Percentiles rank a stretch among this genome's conserved stretches.
phyloP scores from a whole-genome alignment of 2,329 filamentous ascomycete genomes.

The Fusarium longipes region DNA sequence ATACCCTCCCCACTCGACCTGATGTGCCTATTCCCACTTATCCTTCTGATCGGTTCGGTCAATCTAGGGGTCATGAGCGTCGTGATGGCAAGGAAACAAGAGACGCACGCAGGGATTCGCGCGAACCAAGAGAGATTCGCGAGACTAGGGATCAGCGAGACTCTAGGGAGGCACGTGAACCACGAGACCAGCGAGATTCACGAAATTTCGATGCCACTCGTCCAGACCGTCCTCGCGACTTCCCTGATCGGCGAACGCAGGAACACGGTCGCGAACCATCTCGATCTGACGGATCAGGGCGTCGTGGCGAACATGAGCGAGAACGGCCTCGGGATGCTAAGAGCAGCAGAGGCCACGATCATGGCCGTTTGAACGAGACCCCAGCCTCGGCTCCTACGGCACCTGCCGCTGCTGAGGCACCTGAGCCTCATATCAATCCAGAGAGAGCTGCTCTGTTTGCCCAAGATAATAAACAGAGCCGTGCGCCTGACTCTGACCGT shows the following conservation, averaged over 20 bases:
- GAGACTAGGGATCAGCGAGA: slow-evolving; percentile 51
- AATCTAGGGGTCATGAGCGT: slow-evolving; percentile 55
- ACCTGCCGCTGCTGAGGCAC: slow-evolving; percentile 42
- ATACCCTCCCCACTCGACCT: slow-evolving; percentile 66
- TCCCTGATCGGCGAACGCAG: slow-evolving; percentile 56
- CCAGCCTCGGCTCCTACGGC: slow-evolving; percentile 45
- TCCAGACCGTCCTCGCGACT: slow-evolving; percentile 57
- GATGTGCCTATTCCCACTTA: slow-evolving; percentile 66
- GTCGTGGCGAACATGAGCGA: slow-evolving; percentile 57
- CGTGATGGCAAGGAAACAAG: slow-evolving; percentile 53
- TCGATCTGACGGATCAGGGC: slow-evolving; percentile 50
- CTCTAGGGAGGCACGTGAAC: slow-evolving; percentile 54
- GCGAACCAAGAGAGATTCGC: slow-evolving; percentile 44
- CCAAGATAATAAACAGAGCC: slow-evolving; percentile 48
- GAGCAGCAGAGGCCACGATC: slow-evolving; percentile 44
- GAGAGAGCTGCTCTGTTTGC: slow-evolving; percentile 64
- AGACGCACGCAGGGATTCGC: slow-evolving; percentile 52
- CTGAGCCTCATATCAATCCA: slow-evolving; percentile 65
- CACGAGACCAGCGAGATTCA: slow-evolving; percentile 51
- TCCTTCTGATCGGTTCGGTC: slow-evolving; percentile 58
- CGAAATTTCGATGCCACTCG: slow-evolving; percentile 57
- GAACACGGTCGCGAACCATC: slow-evolving; percentile 50
- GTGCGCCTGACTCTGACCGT: slow-evolving; percentile 49
- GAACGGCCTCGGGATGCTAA: slow-evolving; percentile 53
- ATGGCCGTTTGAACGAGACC: slow-evolving; percentile 46